Base-by-base conservation (phyloP, 352 stramenopile species). In the Pythium grandisporangium region DNA sequence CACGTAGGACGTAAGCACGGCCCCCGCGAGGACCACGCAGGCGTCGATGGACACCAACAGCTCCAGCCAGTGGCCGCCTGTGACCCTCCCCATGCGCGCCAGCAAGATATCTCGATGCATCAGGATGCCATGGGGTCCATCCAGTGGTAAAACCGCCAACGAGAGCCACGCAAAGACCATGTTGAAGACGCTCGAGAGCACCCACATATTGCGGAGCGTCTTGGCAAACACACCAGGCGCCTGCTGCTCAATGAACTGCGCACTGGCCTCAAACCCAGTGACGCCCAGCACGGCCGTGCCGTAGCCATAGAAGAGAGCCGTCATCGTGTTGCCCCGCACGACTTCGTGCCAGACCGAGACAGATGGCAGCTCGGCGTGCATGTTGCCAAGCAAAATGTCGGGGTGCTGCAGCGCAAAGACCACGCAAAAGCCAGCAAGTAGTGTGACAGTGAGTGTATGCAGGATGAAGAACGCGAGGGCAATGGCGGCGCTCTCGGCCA, bases 231-330 rank as follows among this genome's bases (percentile, higher is more conserved):
- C 78, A 4, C 79, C 75, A 2, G 61, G 56, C 14, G 55, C 66
- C 41, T 93, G 77, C 47, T 86, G 70, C 51, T 94, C 77, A 24
- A 94, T 71, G 51, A 88, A 93, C 45, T 93, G 76, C 11, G 73
- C 64, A 30, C 61, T 75, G 19, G 61, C 83, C 55, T 94, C 82
- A 46, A 94, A 93, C 2, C 82, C 82, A 3, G 63, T 84, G 44
- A 93, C 74, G 37, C 80, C 72, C 11, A 94, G 66, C 63, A 94
- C 75, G 10, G 77, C 80, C 2, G 50, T 55, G 14, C 50, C 64
- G 26, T 74, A 75, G 23, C 74, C 74, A 36, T 84, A 73, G 38
- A 79, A 73, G 10, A 79, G 17, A 12, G 67, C 66, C 0, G 54
- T 65, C 2, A 52, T 17, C 6, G 61, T 35, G 11, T 30, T 52